phyloP scores from a whole-genome alignment of 2,329 filamentous ascomycete species.

The Dactylellina sp. region DNA sequence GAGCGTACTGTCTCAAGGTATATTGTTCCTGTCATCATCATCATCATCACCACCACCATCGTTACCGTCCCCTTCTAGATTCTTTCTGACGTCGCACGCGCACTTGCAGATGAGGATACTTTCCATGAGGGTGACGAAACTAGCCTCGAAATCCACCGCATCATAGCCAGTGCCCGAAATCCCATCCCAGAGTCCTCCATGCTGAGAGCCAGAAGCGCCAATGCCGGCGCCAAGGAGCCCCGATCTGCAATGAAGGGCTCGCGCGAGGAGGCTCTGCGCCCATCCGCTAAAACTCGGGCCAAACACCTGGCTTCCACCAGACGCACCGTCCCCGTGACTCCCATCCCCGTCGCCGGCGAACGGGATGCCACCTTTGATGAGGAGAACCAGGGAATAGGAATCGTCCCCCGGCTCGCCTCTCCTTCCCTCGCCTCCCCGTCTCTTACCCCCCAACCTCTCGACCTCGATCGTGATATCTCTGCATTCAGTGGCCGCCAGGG shows the following conservation, averaged over 20 bases:
- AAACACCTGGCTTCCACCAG: constrained; percentile 23
- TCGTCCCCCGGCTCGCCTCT: constrained; percentile 31
- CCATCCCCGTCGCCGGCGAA: constrained; percentile 34
- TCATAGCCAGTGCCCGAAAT: constrained; percentile 46
- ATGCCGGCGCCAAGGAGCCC: constrained; percentile 44
- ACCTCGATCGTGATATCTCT: neutral
- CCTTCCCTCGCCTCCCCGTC: constrained; percentile 37
- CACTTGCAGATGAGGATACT: constrained; percentile 37
- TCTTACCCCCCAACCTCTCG: constrained; percentile 20
- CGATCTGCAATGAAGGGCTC: constrained; percentile 53
- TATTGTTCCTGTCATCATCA: too few species aligned
- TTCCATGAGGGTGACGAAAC: constrained; percentile 53
- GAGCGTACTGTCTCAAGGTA: constrained; percentile 48
- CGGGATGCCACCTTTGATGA: constrained; percentile 48
- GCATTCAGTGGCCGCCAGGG: constrained; percentile 24
- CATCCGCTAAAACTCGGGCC: constrained; percentile 52
- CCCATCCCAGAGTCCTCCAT: constrained; percentile 42
- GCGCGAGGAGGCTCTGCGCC: constrained; percentile 42
- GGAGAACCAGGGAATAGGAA: constrained; percentile 47
- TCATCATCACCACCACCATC: too few species aligned
- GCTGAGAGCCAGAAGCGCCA: constrained; percentile 41
- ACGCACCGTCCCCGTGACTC: constrained; percentile 33
- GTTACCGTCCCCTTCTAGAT: too few species aligned
- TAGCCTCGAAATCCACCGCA: constrained; percentile 52
- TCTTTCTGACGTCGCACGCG: too few species aligned